These are phyloP conservation scores for Celoporthe dispersa DNA, from an alignment of 2,329 filamentous ascomycete species.

Conservation along the genomic window DNA sequence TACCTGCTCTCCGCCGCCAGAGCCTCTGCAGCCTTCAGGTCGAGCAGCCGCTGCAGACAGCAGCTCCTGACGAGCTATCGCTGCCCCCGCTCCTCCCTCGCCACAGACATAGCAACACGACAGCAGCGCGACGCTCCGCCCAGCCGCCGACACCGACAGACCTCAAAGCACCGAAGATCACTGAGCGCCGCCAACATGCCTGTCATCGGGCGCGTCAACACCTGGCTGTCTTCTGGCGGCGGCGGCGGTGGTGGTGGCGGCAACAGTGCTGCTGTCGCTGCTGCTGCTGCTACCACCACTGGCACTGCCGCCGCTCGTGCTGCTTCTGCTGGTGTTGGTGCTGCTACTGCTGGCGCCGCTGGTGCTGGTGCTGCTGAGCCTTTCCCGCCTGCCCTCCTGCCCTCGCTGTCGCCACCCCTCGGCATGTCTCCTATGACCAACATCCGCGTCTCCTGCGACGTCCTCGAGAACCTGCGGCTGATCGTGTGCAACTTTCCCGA, in stretches of 20 bases:
- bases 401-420: conserved; percentile 6
- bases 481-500: conserved; percentile 62
- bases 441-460: conserved; percentile 56
- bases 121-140: background rate
- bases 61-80: conserved; percentile 16
- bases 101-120: background rate
- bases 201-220: conserved; percentile 24
- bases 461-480: conserved; percentile 58
- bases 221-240: conserved; percentile 29
- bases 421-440: conserved; percentile 33
- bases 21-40: conserved; percentile 7
- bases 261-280: background rate
- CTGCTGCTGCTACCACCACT: background rate
- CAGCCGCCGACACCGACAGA: conserved; percentile 7
- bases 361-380: background rate
- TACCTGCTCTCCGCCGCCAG: conserved; percentile 12
- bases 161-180: conserved; percentile 24
- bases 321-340: background rate
- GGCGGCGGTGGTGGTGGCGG: background rate
- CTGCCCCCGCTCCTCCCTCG: conserved; percentile 20
- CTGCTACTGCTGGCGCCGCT: background rate
- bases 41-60: background rate
- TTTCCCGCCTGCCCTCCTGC: background rate
- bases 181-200: conserved; percentile 22
- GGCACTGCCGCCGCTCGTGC: no score